Base-by-base conservation (phyloP, 345 rosid species). In the Hypericum perforatum region DNA sequence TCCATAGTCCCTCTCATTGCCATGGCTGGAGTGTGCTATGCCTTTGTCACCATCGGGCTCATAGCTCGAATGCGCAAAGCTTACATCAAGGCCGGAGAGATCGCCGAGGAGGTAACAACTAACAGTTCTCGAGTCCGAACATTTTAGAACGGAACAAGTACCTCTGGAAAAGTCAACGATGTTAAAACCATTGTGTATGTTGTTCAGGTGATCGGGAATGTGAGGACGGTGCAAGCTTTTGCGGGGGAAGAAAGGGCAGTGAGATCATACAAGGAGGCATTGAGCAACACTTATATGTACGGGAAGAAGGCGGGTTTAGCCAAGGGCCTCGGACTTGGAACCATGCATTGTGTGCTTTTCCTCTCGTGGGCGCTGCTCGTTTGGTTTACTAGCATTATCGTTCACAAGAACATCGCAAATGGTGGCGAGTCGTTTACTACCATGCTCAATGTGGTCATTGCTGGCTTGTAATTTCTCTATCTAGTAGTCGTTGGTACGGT, bases 401-500 rank as follows among this genome's bases (percentile, higher is more conserved):
- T 92, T 38, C 98, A 92, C 45, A 88, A 92, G 58, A 14, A 54
- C 0, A 92, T 92, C 8, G 82, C 95, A 15, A 62, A 88, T 62
- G 98, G 96, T 7, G 98, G 94, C 12, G 79, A 83, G 52, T 78
- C 98, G 39, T 92, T 92, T 78, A 92, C 98, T 9, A 92, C 98
- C 50, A 92, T 92, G 98, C 96, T 92, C 57, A 92, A 88, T 58
- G 98, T 88, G 43, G 98, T 88, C 54, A 85, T 88, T 44, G 70
- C 96, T 3, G 96, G 98, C 79, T 66, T 92, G 98, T 87, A 82
- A 80, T 85, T 72, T 37, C 9, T 39, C 38, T 5, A 46, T 7
- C 48, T 11, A 16, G 9, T 38, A 8, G 38, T 16, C 16, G 54
- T 13, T 14, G 43, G 13, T n/a, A 0, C 14, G 14, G 6, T 22